These are phyloP conservation scores for Paramecium sonneborni DNA, from an alignment of 73 alveolate species.

Conservation along the genomic window DNA sequence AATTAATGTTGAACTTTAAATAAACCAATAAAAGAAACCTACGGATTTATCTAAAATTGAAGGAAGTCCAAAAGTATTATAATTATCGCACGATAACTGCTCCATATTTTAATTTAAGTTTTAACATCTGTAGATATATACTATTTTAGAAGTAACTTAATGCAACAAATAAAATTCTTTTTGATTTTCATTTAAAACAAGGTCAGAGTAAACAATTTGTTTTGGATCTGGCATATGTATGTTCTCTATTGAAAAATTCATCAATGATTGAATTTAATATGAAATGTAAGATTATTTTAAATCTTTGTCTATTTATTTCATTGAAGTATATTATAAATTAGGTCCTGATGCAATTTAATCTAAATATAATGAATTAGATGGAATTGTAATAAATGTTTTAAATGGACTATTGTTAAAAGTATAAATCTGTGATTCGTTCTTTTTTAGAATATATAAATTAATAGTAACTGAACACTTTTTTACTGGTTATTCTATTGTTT, in stretches of 20 bases:
- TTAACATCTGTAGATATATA: not conserved
- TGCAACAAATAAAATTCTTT: not conserved
- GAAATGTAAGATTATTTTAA: not conserved
- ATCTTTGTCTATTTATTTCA: not conserved
- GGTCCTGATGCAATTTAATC: conserved; percentile 27
- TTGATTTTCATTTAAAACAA: not conserved
- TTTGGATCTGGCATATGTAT: not conserved
- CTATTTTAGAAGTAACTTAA: not conserved
- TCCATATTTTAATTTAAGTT: not conserved
- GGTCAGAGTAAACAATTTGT: not conserved
- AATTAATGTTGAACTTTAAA: not conserved
- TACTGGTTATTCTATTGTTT: not conserved
- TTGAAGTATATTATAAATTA: not conserved
- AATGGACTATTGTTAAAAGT: not conserved
- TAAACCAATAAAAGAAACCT: not conserved
- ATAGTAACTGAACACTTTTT: not conserved
- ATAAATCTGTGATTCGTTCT: not conserved
- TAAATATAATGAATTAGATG: not conserved
- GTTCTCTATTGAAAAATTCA: not conserved
- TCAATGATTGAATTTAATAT: not conserved
- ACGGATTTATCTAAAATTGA: not conserved
- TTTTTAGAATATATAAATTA: not conserved
- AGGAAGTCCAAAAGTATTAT: not conserved
- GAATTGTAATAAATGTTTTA: not conserved
- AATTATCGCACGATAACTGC: not conserved